Conservation (phyloP, 306 rosid genomes). For the Vachellia pachyceras region DNA sequence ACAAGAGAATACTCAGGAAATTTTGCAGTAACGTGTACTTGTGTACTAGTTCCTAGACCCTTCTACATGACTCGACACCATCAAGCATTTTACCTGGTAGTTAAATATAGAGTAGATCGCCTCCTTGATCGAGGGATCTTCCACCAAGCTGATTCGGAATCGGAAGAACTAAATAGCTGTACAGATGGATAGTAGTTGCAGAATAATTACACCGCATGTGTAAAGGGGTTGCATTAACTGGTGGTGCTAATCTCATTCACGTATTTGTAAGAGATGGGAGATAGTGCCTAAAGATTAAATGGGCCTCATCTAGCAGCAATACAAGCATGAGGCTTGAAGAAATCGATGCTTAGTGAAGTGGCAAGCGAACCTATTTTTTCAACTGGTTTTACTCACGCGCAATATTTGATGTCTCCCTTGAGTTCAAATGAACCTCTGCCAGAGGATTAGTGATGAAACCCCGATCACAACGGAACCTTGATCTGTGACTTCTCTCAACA, state of each 20-base stretch:
- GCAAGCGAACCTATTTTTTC: constrained; percentile 42
- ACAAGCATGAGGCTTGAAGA: background rate
- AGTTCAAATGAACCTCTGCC: constrained; percentile 58
- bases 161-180: constrained; percentile 8
- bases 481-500: constrained; percentile 46
- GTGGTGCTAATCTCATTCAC: constrained; percentile 17
- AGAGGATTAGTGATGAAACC: constrained; percentile 77
- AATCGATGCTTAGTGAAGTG: background rate
- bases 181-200: background rate
- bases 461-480: constrained; percentile 53
- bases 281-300: constrained; percentile 8
- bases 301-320: constrained; percentile 12
- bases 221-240: background rate
- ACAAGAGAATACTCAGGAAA: constrained; percentile 6
- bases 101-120: constrained; percentile 6
- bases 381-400: constrained; percentile 35
- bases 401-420: constrained; percentile 43
- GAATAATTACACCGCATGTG: background rate
- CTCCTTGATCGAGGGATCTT: background rate
- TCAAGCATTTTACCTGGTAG: background rate
- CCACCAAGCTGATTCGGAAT: constrained; percentile 20
- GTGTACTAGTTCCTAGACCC: too few relatives aligned
- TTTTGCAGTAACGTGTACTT: constrained; percentile 29
- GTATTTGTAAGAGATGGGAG: background rate
- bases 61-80: constrained; percentile 15